These are phyloP conservation scores for Amanita pseudoporphyria DNA, from an alignment of 768 basidiomycete genomes.

Conservation along the genomic window DNA sequence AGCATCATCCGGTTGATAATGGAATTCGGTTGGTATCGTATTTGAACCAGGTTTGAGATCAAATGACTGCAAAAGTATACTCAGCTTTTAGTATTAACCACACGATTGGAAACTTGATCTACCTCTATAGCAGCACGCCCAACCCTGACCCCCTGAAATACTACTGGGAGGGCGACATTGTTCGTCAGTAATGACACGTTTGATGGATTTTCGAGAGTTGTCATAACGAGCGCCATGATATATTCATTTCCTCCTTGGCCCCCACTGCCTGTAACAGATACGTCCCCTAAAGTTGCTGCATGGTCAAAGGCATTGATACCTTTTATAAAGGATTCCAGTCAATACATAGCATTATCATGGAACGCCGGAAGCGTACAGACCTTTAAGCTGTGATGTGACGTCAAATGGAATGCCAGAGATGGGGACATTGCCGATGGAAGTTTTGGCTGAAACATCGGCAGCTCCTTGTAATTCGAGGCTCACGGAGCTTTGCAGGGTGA, in stretches of 20 bases:
- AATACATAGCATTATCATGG: neutral
- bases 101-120: conserved; percentile 1
- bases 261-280: conserved; percentile 56
- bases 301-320: conserved; percentile 55
- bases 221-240: conserved; percentile 46
- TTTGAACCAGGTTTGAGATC: conserved; percentile 51
- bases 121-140: conserved; percentile 54
- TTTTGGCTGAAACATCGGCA: conserved; percentile 49
- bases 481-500: conserved; percentile 38
- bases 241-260: conserved; percentile 51
- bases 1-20: conserved; percentile 52
- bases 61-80: conserved; percentile 38
- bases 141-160: conserved; percentile 44
- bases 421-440: conserved; percentile 55
- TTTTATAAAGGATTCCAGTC: conserved; percentile 12
- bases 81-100: conserved; percentile 1
- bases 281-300: conserved; percentile 40
- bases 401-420: conserved; percentile 57
- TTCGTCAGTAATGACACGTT: conserved; percentile 55
- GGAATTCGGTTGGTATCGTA: conserved; percentile 47
- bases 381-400: conserved; percentile 46
- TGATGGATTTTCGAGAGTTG: conserved; percentile 55
- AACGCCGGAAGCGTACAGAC: conserved; percentile 18
- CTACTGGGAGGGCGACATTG: conserved; percentile 46
- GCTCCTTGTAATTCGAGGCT: conserved; percentile 44